Evolutionary conservation across 2,329 filamentous ascomycete genomes (phyloP).

Genomic region (Phoma sp.): DNA sequence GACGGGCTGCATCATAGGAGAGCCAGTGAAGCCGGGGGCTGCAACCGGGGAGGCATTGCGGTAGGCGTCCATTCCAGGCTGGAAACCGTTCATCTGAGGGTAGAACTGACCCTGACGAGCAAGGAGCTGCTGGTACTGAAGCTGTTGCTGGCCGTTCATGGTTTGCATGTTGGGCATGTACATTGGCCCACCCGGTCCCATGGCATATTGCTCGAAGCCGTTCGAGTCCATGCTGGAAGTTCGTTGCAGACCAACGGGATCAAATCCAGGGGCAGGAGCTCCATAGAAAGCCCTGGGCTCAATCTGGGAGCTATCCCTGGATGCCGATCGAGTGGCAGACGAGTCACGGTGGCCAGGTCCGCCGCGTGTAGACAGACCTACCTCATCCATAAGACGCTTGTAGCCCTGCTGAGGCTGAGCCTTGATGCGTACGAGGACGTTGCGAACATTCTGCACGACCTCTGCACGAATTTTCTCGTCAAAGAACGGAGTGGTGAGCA

Average conservation of each 20-base stretch:
- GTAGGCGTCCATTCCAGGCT: constrained; percentile 53
- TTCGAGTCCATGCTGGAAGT: constrained; percentile 59
- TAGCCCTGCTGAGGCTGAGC: constrained; percentile 94
- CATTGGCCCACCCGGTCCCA: constrained; percentile 43
- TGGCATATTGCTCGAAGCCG: constrained; percentile 54
- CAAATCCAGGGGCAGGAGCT: constrained; percentile 47
- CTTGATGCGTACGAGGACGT: constrained; percentile 86
- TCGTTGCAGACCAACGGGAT: constrained; percentile 53
- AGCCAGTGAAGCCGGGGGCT: constrained; percentile 49
- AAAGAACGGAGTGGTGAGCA: constrained; percentile 95
- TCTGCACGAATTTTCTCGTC: constrained; percentile 88
- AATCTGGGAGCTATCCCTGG: constrained; percentile 45
- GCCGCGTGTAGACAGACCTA: constrained; percentile 74
- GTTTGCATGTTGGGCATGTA: constrained; percentile 51
- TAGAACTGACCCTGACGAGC: constrained; percentile 58
- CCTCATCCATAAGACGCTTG: constrained; percentile 98
- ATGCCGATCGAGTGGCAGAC: constrained; percentile 46
- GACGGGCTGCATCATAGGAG: constrained; percentile 57
- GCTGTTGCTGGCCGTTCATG: constrained; percentile 52
- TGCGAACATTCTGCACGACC: constrained; percentile 90
- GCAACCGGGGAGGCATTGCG: constrained; percentile 51
- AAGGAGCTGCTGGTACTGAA: constrained; percentile 66
- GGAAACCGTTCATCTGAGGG: constrained; percentile 51
- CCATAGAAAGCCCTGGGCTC: constrained; percentile 47
- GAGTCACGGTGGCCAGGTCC: constrained; percentile 49